Conservation (phyloP, 805 yeast genomes). For the Isabelozyma pseudorhagii region DNA sequence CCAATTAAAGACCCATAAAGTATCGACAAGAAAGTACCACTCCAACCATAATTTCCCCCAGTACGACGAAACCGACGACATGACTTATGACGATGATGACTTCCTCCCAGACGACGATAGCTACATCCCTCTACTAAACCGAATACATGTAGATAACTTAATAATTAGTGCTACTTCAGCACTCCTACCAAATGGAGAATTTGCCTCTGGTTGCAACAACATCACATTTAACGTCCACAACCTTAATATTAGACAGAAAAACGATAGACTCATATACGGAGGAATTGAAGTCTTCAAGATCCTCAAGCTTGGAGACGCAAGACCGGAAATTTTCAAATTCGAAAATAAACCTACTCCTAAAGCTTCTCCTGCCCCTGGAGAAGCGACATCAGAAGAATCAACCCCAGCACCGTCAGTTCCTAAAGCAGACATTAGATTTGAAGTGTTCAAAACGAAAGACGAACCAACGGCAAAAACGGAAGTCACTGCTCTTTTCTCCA, state of each 20-base stretch:
- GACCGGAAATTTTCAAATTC: slow-evolving; percentile 24
- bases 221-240: slow-evolving; percentile 21
- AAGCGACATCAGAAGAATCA: not conserved
- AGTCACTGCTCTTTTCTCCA: slow-evolving; percentile 43
- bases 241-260: slow-evolving; percentile 42
- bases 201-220: slow-evolving; percentile 30
- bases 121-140: slow-evolving; percentile 27
- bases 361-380: not conserved
- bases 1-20: slow-evolving; percentile 19
- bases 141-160: slow-evolving; percentile 34
- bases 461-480: slow-evolving; percentile 14
- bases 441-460: slow-evolving; percentile 28
- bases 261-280: slow-evolving; percentile 44
- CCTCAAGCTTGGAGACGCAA: slow-evolving; percentile 14
- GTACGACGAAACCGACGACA: slow-evolving; percentile 12
- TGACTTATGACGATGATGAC: slow-evolving; percentile 4
- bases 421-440: slow-evolving; percentile 54
- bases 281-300: slow-evolving; percentile 37
- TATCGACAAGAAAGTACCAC: not conserved
- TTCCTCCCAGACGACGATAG: slow-evolving; percentile 7
- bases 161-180: slow-evolving; percentile 48
- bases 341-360: slow-evolving; percentile 1
- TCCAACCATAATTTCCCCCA: slow-evolving; percentile 20
- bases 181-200: slow-evolving; percentile 35
- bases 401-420: slow-evolving; percentile 5